Conservation (phyloP, 2,329 filamentous ascomycete genomes). For the Didymella sp. region DNA sequence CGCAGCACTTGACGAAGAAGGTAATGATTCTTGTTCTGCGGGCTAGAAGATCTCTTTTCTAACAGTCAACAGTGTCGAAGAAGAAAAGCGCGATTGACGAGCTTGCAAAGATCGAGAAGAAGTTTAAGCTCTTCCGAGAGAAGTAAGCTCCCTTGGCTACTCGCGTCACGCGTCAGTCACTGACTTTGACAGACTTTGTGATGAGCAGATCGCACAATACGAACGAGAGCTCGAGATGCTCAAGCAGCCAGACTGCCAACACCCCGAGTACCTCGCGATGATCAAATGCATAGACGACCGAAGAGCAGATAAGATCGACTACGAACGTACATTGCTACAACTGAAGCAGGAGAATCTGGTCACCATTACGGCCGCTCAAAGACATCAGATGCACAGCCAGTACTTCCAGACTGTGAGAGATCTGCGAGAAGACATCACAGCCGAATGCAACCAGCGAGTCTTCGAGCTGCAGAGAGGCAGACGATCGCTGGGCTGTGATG, state of each 20-base stretch:
- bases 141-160: slow-evolving; percentile 60
- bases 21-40: slow-evolving; percentile 25
- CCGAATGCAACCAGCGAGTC: slow-evolving; percentile 84
- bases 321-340: slow-evolving; percentile 75
- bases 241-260: slow-evolving; percentile 67
- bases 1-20: slow-evolving; percentile 48
- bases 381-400: slow-evolving; percentile 86
- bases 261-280: slow-evolving; percentile 91
- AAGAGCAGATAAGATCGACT: slow-evolving; percentile 77
- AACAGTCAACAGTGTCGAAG: slow-evolving; percentile 66
- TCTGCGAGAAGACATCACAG: slow-evolving; percentile 78
- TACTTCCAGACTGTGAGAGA: slow-evolving; percentile 89
- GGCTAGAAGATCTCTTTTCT: not conserved
- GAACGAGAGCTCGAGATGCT: slow-evolving; percentile 72
- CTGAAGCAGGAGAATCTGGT: slow-evolving; percentile 74
- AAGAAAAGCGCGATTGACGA: slow-evolving; percentile 83
- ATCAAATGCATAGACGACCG: slow-evolving; percentile 84
- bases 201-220: slow-evolving; percentile 83
- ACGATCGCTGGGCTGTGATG: slow-evolving; percentile 76
- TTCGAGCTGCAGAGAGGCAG: slow-evolving; percentile 92
- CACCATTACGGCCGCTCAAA: slow-evolving; percentile 77
- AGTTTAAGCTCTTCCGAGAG: slow-evolving; percentile 85
- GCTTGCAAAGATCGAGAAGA: slow-evolving; percentile 80
- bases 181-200: slow-evolving; percentile 71
- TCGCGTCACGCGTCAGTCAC: slow-evolving; percentile 16